Evolutionary conservation across 441 rosid genomes (phyloP), one percentile per base, ranked within the genome.

Genomic region (Erodium trifolium): DNA sequence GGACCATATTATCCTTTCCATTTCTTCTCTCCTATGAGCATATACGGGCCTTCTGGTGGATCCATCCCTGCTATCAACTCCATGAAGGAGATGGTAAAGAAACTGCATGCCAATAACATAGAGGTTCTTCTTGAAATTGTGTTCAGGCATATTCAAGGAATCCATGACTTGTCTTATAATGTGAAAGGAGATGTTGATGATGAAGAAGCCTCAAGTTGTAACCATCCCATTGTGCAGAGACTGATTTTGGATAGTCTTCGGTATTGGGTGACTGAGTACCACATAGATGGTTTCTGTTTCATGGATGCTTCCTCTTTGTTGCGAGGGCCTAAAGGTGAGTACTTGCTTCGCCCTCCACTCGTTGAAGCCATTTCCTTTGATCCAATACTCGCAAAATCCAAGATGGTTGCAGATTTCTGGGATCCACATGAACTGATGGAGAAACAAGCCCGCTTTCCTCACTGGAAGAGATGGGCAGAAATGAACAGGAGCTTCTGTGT

Each of bases 401-500:
- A 91, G 81, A 79, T 93, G 70, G 80, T 91, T 35, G 92, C 93
- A 1, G 97, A 93, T 77, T 86, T 74, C 62, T 91, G 89, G 91
- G 85, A 88, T 62, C 95, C 93, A 23, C 77, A 68, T 41, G 75
- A 73, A 18, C 49, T 66, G 67, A 68, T 2, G 51, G 70, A 84
- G 31, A 80, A 82, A 75, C 87, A 83, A 70, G 76, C 73, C 37
- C 63, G 43, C 27, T 91, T 93, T 74, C 96, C 96, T 19, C 99
- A 93, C 75, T 91, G 99, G 99, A 91, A 86, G 83, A 78, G 83
- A 77, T 93, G 92, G 92, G 96, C 92, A 2, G 95, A 91, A 79
- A 73, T 89, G 63, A 91, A 89, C 65, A 45, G 81, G 59, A 84
- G 83, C 70, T 93, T 84, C 70, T 88, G 92, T 69, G 66, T 70